Evolutionary conservation across 495 filamentous ascomycete species (phyloP), one percentile per base, ranked within the genome.

Genomic region (Schizothecium vesticola): DNA sequence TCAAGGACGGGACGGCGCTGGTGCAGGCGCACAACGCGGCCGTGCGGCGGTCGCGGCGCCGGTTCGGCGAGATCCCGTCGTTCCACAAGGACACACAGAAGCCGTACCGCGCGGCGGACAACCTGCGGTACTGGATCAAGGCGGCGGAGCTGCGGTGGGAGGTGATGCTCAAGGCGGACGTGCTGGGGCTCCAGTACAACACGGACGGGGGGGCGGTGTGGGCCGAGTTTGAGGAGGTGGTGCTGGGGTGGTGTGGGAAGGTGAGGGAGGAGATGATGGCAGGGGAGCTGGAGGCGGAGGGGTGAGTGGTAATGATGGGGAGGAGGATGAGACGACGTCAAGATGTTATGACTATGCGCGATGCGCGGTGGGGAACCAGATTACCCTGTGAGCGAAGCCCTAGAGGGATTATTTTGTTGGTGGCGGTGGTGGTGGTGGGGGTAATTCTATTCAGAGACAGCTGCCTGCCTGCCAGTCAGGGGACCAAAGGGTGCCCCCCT

Each of bases 141-240:
- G 96, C 96, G 22, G 92, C 93, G 7, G 92, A 98, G 79, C 84
- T 98, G 62, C 87, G 95, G 25, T 99, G 94, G 92, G 96, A 98
- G 79, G 86, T 92, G 22, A 86, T 91, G 68, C 83, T 97, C 64
- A 88, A 92, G 72, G 84, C 96, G 64, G 92, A 97, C 74, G 92
- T 93, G 25, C 89, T 93, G 82, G 92, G 88, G 12, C 89, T 98
- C 13, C 93, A 96, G 7, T 87, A 93, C 69, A 84, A 81, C 64
- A 85, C 83, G 43, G 43, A 51, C 61, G 84, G 86, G 64, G 81
- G 82, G 19, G 81, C 82, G 62, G 88, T 90, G 12, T 97, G 92
- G 92, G 81, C 81, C 67, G 85, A 89, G 55, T 94, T 97, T 72
- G 93, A 97, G 71, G 83, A 84, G 24, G 92, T 92, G 22, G 80